Base-by-base conservation (phyloP, 371 early-diverging fungal species). In the Polyrhizophydium stewartii region DNA sequence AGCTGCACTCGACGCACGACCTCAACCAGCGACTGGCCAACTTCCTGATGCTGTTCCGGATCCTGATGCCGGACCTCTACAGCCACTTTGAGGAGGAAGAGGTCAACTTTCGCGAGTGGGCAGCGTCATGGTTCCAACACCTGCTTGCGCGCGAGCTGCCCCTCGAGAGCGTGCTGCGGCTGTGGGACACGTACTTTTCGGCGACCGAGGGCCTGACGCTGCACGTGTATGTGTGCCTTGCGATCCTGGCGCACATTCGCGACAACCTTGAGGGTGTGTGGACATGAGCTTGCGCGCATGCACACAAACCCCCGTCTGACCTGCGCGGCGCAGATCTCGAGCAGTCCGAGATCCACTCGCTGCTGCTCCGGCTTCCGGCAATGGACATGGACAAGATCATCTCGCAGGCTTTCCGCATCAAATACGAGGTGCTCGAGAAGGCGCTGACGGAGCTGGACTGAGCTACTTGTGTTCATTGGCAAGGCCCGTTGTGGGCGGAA, bases 61-160 rank as follows among this genome's bases (percentile, higher is more conserved):
- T 80, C 30, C 74, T 87, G 31, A 71, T 90, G 53, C 90, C 91
- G 19, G 92, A 92, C 30, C 72, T 86, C 61, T 87, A 88, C 67
- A 89, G 85, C 67, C 92, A 91, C 73, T 93, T 96, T 77, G 93
- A 94, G 72, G 96, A 96, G 52, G 96, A 96, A 64, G 94, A 95
- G 66, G 92, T 95, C 30, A 89, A 92, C 55, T 77, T 92, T 46
- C 86, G 89, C 65, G 95, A 92, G 58, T 93, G 92, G 92, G 86
- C 87, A 1, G 84, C 91, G n/a, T 89, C 92, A 17, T 94, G 94
- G 90, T 79, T 95, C 49, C 87, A 85, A 55, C 83, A 81, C 62
- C 65, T 93, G 24, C 67, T 96, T 22, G 76, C 93, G 10, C 85
- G 85, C 60, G 94, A 95, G 64, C 82, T 95, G 69, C 84, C 89